Conservation (phyloP, 106 monocot species). For the Phalaenopsis aphrodite region DNA sequence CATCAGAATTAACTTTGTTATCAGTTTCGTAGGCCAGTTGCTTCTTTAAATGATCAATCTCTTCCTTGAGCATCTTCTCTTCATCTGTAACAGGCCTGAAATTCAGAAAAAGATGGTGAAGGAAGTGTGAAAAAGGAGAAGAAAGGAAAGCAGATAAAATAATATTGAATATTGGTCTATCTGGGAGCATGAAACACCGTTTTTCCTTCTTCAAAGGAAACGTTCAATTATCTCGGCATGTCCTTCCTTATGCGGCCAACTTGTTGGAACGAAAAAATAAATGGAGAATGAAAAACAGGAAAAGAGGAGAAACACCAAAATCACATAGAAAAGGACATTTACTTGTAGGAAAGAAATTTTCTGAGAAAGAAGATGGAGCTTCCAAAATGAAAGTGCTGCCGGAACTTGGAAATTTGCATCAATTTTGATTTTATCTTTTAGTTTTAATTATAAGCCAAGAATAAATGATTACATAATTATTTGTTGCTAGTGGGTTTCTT, state of each 20-base stretch:
- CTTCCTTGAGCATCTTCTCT: conserved; percentile 66
- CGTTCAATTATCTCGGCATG: neutral
- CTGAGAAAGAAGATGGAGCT: neutral
- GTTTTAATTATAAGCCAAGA: neutral
- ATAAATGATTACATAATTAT: neutral
- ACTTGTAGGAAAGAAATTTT: neutral
- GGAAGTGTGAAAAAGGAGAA: neutral
- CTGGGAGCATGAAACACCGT: no score
- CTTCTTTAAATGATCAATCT: conserved; percentile 57
- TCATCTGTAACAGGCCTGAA: conserved; percentile 70
- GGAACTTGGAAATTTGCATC: neutral
- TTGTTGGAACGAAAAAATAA: neutral
- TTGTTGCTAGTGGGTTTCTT: neutral
- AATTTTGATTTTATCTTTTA: neutral
- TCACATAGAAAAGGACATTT: neutral
- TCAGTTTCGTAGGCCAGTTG: conserved; percentile 27
- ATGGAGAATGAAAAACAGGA: neutral
- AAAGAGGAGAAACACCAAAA: neutral
- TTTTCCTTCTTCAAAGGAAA: no score
- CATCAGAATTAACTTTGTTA: conserved; percentile 11
- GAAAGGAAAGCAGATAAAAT: neutral
- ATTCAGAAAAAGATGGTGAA: neutral
- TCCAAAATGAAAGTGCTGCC: neutral
- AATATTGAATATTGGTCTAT: no score
- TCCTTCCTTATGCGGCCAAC: neutral